Base-by-base conservation (phyloP, 768 basidiomycete species). In the Rhizopogon salebrosus region DNA sequence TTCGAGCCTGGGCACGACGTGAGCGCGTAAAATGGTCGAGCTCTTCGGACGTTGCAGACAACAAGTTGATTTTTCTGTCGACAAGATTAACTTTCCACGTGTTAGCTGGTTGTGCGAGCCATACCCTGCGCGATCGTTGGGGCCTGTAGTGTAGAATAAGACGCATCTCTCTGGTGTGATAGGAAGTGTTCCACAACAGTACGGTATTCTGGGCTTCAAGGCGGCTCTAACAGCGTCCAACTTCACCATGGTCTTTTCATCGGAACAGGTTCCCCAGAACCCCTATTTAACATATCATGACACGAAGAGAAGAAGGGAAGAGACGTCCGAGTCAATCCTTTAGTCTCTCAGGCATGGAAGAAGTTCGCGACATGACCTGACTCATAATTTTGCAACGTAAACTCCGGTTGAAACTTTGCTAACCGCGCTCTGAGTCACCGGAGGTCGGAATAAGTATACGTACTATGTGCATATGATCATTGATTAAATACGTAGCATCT, bases 201-300 rank as follows among this genome's bases (percentile, higher is more conserved):
- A 52, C 4, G 53, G 49, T n/a, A 40, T 45, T 24, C 23, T 46
- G 35, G 48, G 35, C 24, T 26, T 24, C 23, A 53, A 35, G 35
- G 45, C 49, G 34, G 45, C 45, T 31, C 46, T 45, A 49, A 53
- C 31, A 18, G 48, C 26, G 22, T 26, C 23, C 46, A 53, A 34
- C 29, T 34, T 34, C 45, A 29, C 45, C 45, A 46, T 46, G 29
- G 18, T 22, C 16, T 18, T 11, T 29, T 45, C 29, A 22, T 5
- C 31, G 22, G 20, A 22, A 22, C 11, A 31, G 11, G 11, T 31
- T 11, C 31, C 11, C 31, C 31, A 22, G 14, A 22, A 4, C 29
- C 45, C 18, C 29, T 1, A 16, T 34, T 34, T 46, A 34, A 34
- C 8, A 46, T 46, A 5, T 34, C 22, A 16, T 46, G 8, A 46